Evolutionary conservation across 192 early-diverging fungal species (phyloP).

Genomic region (Coemansia sp.): DNA sequence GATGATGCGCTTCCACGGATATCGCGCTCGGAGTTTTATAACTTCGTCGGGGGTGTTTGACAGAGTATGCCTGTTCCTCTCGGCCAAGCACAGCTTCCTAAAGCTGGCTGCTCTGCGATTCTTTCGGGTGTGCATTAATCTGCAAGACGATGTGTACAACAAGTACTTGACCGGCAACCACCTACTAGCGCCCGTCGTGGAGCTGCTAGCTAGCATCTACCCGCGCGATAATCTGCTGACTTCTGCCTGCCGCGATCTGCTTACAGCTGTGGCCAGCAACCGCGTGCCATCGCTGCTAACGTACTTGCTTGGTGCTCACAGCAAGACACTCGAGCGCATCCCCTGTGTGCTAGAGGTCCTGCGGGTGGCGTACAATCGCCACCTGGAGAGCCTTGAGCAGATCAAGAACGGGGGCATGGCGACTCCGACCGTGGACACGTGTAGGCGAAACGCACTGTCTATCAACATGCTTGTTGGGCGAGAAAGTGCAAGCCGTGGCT

Average conservation of each 20-base stretch:
- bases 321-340: conserved; percentile 14
- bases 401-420: conserved; percentile 21
- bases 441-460: conserved; percentile 37
- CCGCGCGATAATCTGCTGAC: conserved; percentile 80
- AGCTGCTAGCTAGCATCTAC: conserved; percentile 59
- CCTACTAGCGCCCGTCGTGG: conserved; percentile 67
- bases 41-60: conserved; percentile 60
- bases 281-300: conserved; percentile 68
- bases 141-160: conserved; percentile 82
- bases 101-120: conserved; percentile 77
- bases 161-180: conserved; percentile 73
- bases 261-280: conserved; percentile 74
- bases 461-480: conserved; percentile 35
- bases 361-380: conserved; percentile 26
- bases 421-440: conserved; percentile 42
- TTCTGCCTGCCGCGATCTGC: conserved; percentile 87
- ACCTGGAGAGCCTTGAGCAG: conserved; percentile 20
- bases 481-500: conserved; percentile 4
- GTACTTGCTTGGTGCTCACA: conserved; percentile 56
- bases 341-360: conserved; percentile 23
- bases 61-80: conserved; percentile 66
- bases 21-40: conserved; percentile 76
- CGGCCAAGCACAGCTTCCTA: conserved; percentile 65
- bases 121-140: conserved; percentile 71
- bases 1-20: conserved; percentile 67